Base-by-base conservation (phyloP, 73 alveolate species). In the Stentor roeselii region DNA sequence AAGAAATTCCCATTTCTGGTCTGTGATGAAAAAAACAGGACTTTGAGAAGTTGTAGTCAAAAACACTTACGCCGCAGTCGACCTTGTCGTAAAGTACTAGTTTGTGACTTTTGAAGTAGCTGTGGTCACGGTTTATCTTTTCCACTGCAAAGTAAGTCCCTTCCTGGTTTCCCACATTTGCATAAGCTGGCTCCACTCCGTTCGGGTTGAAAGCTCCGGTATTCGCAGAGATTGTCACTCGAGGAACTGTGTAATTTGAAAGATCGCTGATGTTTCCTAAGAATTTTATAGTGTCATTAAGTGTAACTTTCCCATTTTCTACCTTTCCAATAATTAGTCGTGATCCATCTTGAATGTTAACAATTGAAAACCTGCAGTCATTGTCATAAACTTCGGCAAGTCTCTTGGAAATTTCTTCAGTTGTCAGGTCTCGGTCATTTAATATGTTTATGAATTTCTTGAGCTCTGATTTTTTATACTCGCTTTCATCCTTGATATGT, bases 261-360 rank as follows among this genome's bases (percentile, higher is more conserved):
- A 1, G 0, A 30, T 67, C 42, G 1, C 1, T 67, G 14, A 21
- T 21, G 1, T 40, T 40, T 34, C 80, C 80, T 0, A 32, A 32
- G 2, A 27, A 67, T 30, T 1, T 67, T 21, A 34, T 34, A 0
- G 1, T 2, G 11, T 67, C 41, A 1, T 3, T 67, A 0, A 67
- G 21, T 30, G 21, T 32, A 67, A 67, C 0, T 0, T 21, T 40
- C 83, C 86, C 75, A 87, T 90, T 41, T 59, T 6, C 30, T 77
- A 75, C 86, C 39, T 90, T 82, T 1, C 80, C 80, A 14, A 67
- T 40, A 2, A 67, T 67, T 30, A 21, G 21, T 67, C 80, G 21
- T 67, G 21, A 21, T 1, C 34, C 34, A 21, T 0, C 41, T 67
- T 67, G 80, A 30, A 67, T 67, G 34, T 67, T 67, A 21, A 67